phyloP scores from a whole-genome alignment of 2,329 filamentous ascomycete species.

The Verticillium alfalfae region DNA sequence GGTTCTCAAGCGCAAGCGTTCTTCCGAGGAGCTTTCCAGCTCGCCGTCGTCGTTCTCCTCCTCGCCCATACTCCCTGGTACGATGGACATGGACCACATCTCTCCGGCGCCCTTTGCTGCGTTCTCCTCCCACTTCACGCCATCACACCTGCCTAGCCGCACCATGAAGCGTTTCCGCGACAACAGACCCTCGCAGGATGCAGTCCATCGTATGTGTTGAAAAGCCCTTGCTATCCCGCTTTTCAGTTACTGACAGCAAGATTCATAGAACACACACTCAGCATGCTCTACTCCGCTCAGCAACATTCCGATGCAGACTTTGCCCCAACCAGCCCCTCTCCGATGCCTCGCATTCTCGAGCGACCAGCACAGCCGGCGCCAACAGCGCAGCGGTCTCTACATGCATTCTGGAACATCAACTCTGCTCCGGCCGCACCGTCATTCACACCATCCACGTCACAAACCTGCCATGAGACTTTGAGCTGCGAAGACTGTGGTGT shows the following conservation, averaged over 20 bases:
- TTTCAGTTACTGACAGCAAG: neutral
- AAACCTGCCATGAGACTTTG: conserved; percentile 63
- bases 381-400: conserved; percentile 44
- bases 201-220: conserved; percentile 46
- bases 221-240: neutral
- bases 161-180: conserved; percentile 58
- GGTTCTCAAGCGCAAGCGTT: conserved; percentile 60
- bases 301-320: conserved; percentile 18
- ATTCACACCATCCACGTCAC: conserved; percentile 48
- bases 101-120: conserved; percentile 17
- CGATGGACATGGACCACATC: conserved; percentile 24
- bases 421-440: conserved; percentile 23
- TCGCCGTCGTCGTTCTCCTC: conserved; percentile 36
- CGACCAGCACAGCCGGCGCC: conserved; percentile 8
- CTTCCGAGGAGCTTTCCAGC: conserved; percentile 49
- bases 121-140: conserved; percentile 21
- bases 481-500: conserved; percentile 52
- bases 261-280: conserved; percentile 47
- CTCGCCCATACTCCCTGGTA: conserved; percentile 26
- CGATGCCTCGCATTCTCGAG: conserved; percentile 6
- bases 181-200: conserved; percentile 49
- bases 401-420: conserved; percentile 56
- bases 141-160: conserved; percentile 46
- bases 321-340: conserved; percentile 8
- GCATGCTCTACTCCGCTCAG: conserved; percentile 53